phyloP scores from a whole-genome alignment of 805 yeast species.

The Candida xiaguanensis region DNA sequence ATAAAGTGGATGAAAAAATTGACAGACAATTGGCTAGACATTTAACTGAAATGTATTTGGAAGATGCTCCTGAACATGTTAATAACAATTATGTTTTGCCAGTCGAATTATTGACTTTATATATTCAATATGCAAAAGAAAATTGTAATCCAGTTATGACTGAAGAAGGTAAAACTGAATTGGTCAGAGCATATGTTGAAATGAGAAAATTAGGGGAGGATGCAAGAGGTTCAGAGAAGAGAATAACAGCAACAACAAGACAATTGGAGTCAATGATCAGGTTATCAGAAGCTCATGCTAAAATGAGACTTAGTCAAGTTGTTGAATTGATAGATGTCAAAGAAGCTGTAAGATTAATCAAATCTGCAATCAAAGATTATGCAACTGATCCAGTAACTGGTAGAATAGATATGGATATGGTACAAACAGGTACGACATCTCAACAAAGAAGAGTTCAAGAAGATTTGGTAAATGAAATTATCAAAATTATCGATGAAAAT shows the following conservation, averaged over 20 bases:
- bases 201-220: constrained; percentile 96
- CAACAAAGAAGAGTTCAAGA: constrained; percentile 78
- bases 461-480: constrained; percentile 62
- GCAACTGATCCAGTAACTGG: constrained; percentile 98
- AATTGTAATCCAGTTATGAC: constrained; percentile 76
- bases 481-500: constrained; percentile 49
- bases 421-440: constrained; percentile 91
- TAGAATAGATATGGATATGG: constrained; percentile 93
- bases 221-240: constrained; percentile 73
- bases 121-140: constrained; percentile 93
- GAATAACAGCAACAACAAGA: constrained; percentile 97
- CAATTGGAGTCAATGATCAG: constrained; percentile 96
- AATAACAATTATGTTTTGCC: constrained; percentile 69
- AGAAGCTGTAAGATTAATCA: constrained; percentile 91
- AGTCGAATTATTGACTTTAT: constrained; percentile 79
- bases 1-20: constrained; percentile 80
- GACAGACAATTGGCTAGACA: constrained; percentile 89
- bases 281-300: constrained; percentile 94
- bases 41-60: constrained; percentile 86
- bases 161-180: constrained; percentile 73
- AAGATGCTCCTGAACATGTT: constrained; percentile 76
- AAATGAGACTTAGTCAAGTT: constrained; percentile 72
- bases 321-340: constrained; percentile 81
- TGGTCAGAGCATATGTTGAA: constrained; percentile 84
- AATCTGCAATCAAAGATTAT: constrained; percentile 92